phyloP scores from a whole-genome alignment of 2,329 filamentous ascomycete genomes.

The Aspergillus pseudotamarii region DNA sequence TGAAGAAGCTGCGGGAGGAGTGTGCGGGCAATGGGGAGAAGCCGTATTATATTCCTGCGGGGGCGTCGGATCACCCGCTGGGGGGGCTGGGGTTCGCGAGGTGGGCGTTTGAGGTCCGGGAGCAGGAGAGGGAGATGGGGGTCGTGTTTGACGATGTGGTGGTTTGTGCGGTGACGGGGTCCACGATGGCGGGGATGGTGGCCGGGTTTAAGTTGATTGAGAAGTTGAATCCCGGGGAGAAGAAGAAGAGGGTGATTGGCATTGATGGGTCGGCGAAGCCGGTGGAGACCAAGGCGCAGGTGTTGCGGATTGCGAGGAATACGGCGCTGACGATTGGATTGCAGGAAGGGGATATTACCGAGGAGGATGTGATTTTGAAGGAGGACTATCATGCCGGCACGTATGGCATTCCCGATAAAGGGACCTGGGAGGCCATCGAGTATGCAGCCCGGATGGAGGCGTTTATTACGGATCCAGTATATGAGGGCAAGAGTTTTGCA shows the following conservation, averaged over 20 bases:
- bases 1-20: conserved; percentile 58
- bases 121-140: conserved; percentile 63
- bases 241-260: conserved; percentile 62
- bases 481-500: conserved; percentile 74
- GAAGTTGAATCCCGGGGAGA: conserved; percentile 44
- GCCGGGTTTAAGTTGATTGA: conserved; percentile 70
- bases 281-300: conserved; percentile 65
- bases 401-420: conserved; percentile 68
- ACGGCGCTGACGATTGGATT: conserved; percentile 68
- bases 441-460: conserved; percentile 70
- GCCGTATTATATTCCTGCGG: conserved; percentile 73
- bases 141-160: conserved; percentile 69
- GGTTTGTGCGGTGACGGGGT: conserved; percentile 72
- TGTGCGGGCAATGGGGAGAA: conserved; percentile 57
- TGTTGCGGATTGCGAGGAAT: conserved; percentile 66
- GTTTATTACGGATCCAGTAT: conserved; percentile 75
- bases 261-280: conserved; percentile 66
- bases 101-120: conserved; percentile 69
- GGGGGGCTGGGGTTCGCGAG: conserved; percentile 71
- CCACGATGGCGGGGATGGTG: conserved; percentile 71
- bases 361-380: conserved; percentile 65
- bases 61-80: conserved; percentile 69
- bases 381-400: conserved; percentile 67
- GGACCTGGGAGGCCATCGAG: conserved; percentile 69
- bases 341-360: conserved; percentile 60